Conservation (phyloP, 345 rosid genomes). For the Eucalyptus viminalis region DNA sequence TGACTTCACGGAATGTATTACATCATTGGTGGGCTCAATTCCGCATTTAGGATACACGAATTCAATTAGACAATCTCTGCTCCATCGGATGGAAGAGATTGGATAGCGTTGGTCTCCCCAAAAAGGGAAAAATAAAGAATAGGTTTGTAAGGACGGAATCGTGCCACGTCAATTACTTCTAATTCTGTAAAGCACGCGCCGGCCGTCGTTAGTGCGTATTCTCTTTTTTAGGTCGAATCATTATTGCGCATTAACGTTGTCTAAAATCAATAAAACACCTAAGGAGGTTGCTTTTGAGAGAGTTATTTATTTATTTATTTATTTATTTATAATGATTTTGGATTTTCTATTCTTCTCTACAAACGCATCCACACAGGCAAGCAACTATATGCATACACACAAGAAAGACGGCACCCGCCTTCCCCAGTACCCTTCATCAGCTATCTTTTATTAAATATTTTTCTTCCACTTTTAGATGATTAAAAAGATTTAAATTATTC, state of each 20-base stretch:
- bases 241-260: background rate
- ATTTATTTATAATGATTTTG: too few species aligned
- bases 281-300: background rate
- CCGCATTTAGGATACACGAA: background rate
- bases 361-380: rapidly evolving
- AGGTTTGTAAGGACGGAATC: too few species aligned
- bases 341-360: background rate
- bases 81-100: background rate
- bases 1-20: background rate
- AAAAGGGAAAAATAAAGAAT: too few species aligned
- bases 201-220: background rate
- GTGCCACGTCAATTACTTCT: too few species aligned
- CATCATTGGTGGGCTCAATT: background rate
- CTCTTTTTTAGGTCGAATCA: background rate
- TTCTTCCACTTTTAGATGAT: background rate
- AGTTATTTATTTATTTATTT: rapidly evolving
- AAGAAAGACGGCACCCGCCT: background rate
- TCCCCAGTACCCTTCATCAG: background rate
- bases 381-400: too few species aligned
- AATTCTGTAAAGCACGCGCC: too few species aligned
- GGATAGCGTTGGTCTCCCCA: too few species aligned
- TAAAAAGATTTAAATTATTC: background rate
- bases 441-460: background rate
- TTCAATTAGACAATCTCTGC: background rate
- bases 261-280: background rate